Base-by-base conservation (phyloP, 495 filamentous ascomycete genomes). In the Hypoxylon crocopeplum region DNA sequence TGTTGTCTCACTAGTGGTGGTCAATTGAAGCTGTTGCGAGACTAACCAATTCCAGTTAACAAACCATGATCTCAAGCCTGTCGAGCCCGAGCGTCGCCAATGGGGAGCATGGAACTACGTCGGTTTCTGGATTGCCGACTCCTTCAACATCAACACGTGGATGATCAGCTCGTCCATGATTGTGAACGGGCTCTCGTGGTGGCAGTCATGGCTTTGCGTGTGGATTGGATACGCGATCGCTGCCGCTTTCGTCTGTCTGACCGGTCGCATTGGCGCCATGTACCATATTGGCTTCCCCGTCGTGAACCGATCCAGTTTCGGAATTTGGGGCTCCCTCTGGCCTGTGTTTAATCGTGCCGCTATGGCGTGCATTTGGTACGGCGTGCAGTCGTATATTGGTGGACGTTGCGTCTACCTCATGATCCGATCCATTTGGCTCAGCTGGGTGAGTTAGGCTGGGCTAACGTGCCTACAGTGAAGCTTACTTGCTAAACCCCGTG, bases 121-220 rank as follows among this genome's bases (percentile, higher is more conserved):
- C 48, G 88, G 87, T 15, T 96, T 96, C 67, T 94, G 91, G 91
- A 82, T 96, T 69, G 91, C 93, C 25, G 93, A 97, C 75, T 93
- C 90, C 5, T 91, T 96, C 73, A 97, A 97, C 72, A 95, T 97
- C 72, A 97, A 97, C 72, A 97, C 93, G 12, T 97, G 93, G 93
- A 97, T 97, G 93, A 96, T 97, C 57, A 93, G 90, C 10, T 88
- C 90, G 3, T 88, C 87, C 76, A 93, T 96, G 68, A 75, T 79
- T 19, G 80, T 86, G 0, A 77, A 73, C 50, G 89, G 92, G 5
- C 78, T 97, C 39, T 90, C 91, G 3, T 97, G 93, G 93, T 97
- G 93, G 93, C 92, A 97, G 73, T 86, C 90, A 2, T 97, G 92
- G 93, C 77, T 97, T 10, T 94, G 91, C 69, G 81, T 85, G n/a